Evolutionary conservation across 106 monocot species (phyloP).

Genomic region (Dioscorea dumetorum): DNA sequence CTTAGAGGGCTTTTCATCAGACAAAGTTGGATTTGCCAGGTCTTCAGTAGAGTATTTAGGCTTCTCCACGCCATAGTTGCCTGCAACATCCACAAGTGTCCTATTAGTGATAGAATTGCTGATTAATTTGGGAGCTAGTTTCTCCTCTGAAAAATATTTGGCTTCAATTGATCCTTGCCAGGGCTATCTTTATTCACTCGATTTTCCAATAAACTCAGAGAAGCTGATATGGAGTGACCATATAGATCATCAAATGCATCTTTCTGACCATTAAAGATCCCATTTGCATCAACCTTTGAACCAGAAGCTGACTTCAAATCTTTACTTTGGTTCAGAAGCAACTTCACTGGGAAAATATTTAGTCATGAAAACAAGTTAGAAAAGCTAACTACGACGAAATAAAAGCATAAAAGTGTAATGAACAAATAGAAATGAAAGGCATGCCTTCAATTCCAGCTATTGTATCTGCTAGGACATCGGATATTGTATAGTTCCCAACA

Average conservation of each 20-base stretch:
- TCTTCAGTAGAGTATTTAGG: not conserved
- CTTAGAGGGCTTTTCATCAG: constrained; percentile 12
- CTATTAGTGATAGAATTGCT: not conserved
- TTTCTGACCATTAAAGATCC: not conserved
- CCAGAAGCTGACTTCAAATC: constrained; percentile 3
- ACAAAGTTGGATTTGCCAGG: not conserved
- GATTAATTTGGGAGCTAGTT: not conserved
- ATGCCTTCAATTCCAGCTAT: constrained; percentile 46
- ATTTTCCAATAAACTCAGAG: not conserved
- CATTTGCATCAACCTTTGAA: constrained; percentile 7
- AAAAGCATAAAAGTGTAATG: not conserved
- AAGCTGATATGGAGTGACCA: not conserved
- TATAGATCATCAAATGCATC: not conserved
- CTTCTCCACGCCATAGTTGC: constrained; percentile 2
- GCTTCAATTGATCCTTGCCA: not conserved
- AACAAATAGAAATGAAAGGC: constrained; percentile 1
- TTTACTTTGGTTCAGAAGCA: constrained; percentile 23
- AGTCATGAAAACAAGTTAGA: not conserved
- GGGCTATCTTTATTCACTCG: not conserved
- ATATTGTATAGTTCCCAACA: constrained; percentile 35
- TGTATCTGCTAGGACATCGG: constrained; percentile 24
- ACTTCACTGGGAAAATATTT: constrained; percentile 15
- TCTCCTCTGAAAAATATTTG: not conserved
- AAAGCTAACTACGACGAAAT: not conserved
- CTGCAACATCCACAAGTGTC: not conserved